Evolutionary conservation across 75 land plant species (phyloP).

Genomic region (Pseudotsuga menziesii): DNA sequence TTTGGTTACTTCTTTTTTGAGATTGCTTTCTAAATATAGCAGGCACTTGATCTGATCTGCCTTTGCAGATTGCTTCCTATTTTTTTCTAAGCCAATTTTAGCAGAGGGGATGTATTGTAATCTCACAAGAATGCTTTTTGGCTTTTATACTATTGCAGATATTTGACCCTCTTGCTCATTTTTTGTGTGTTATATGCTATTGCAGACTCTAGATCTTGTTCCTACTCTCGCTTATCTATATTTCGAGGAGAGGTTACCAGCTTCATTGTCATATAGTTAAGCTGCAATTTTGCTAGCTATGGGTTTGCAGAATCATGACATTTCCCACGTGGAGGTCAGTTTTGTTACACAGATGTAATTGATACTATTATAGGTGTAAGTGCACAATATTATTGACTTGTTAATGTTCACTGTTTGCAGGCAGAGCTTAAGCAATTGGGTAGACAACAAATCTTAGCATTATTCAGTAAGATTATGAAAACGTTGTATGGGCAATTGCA

Average conservation of each 20-base stretch:
- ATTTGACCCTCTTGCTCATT: background rate
- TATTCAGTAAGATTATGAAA: slow-evolving; percentile 64
- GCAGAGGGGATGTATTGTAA: too few relatives aligned
- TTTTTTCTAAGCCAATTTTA: too few relatives aligned
- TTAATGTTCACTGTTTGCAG: slow-evolving; percentile 62
- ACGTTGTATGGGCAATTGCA: slow-evolving; percentile 64
- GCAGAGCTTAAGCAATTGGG: slow-evolving; percentile 53
- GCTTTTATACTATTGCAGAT: background rate
- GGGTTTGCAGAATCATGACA: slow-evolving; percentile 71
- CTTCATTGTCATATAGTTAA: slow-evolving; percentile 63
- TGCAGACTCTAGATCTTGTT: slow-evolving; percentile 75
- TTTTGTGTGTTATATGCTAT: background rate
- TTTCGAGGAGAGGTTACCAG: slow-evolving; percentile 74
- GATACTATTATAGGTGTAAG: too few relatives aligned
- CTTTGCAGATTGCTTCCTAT: too few relatives aligned
- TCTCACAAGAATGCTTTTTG: too few relatives aligned
- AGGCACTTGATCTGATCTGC: too few relatives aligned
- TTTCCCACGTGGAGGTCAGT: slow-evolving; percentile 67
- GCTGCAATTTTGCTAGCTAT: slow-evolving; percentile 78
- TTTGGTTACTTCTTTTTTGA: too few relatives aligned
- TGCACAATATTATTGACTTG: too few relatives aligned
- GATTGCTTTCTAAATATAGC: too few relatives aligned
- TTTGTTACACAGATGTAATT: too few relatives aligned
- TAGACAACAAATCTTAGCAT: slow-evolving; percentile 65
- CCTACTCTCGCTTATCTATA: slow-evolving; percentile 58